Conservation (phyloP, 2,329 filamentous ascomycete species). For the Aotearoamyces nothofagi region DNA sequence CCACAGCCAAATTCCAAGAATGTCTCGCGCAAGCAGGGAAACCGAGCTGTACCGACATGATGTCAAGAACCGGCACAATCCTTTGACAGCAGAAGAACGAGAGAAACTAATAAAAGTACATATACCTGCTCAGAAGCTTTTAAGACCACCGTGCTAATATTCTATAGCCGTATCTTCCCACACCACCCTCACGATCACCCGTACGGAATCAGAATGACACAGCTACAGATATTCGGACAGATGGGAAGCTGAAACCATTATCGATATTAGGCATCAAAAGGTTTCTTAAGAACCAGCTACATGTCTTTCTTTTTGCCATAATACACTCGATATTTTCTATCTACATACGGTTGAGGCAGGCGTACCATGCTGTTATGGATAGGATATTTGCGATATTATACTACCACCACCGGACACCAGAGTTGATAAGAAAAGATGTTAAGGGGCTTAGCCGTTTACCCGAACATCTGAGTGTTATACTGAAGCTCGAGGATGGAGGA, state of each 20-base stretch:
- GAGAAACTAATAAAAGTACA: slow-evolving; percentile 29
- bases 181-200: slow-evolving; percentile 10
- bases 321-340: slow-evolving; percentile 76
- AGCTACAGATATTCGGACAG: slow-evolving; percentile 11
- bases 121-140: slow-evolving; percentile 3
- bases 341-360: slow-evolving; percentile 68
- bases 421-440: slow-evolving; percentile 82
- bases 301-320: slow-evolving; percentile 51
- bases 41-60: slow-evolving; percentile 29
- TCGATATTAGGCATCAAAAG: slow-evolving; percentile 39
- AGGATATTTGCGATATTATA: slow-evolving; percentile 70
- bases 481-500: slow-evolving; percentile 58
- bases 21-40: slow-evolving; percentile 18
- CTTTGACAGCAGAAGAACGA: slow-evolving; percentile 27
- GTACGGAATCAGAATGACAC: slow-evolving; percentile 12
- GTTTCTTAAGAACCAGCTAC: slow-evolving; percentile 45
- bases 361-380: slow-evolving; percentile 65
- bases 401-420: slow-evolving; percentile 91
- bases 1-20: slow-evolving; percentile 4
- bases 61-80: slow-evolving; percentile 25
- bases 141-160: slow-evolving; percentile 7
- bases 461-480: slow-evolving; percentile 73
- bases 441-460: slow-evolving; percentile 59
- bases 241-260: slow-evolving; percentile 12
- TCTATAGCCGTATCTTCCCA: slow-evolving; percentile 18